A percentile compares a stretch with the other conserved stretches of the same genome.
Conservation (phyloP, 495 filamentous ascomycete genomes). For the Chaetomium tenue region DNA sequence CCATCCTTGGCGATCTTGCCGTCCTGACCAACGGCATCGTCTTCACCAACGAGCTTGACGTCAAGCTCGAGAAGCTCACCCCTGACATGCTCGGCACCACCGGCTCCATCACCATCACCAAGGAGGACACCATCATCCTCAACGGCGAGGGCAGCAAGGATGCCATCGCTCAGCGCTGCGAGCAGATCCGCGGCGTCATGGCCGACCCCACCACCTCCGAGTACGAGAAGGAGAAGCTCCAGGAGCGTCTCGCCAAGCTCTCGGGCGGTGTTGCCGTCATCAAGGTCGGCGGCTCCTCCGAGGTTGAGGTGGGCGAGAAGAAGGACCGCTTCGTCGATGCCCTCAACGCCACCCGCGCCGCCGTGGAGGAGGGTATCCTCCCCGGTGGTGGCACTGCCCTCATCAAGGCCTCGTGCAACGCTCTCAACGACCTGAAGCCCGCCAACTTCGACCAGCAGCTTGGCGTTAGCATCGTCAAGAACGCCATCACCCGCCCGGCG, state of each 20-base stretch:
- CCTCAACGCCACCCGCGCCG: conserved; percentile 95
- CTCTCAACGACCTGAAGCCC: conserved; percentile 74
- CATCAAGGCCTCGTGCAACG: conserved; percentile 92
- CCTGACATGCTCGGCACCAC: conserved; percentile 94
- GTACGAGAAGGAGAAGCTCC: conserved; percentile 99
- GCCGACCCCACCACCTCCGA: conserved; percentile 88
- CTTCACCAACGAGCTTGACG: conserved; percentile 96
- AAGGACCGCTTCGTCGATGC: conserved; percentile 99
- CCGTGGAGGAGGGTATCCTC: conserved; percentile 97
- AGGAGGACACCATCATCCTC: conserved; percentile 98
- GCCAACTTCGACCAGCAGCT: conserved; percentile 99
- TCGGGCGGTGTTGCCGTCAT: conserved; percentile 99
- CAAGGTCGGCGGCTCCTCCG: conserved; percentile 95
- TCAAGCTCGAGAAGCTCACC: conserved; percentile 98
- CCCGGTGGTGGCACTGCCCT: conserved; percentile 97
- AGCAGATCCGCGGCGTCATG: conserved; percentile 98
- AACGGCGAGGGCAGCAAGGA: conserved; percentile 98
- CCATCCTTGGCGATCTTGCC: conserved; percentile 92
- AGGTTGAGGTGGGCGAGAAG: conserved; percentile 99
- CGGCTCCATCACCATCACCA: conserved; percentile 98
- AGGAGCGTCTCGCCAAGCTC: conserved; percentile 98
- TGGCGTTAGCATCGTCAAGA: conserved; percentile 95
- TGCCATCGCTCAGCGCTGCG: conserved; percentile 87
- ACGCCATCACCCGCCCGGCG: conserved; percentile 91
- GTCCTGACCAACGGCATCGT: conserved; percentile 95